Evolutionary conservation across 352 stramenopile genomes (phyloP), one percentile per base, ranked within the genome.

Genomic region (Pythium scleroteichum): DNA sequence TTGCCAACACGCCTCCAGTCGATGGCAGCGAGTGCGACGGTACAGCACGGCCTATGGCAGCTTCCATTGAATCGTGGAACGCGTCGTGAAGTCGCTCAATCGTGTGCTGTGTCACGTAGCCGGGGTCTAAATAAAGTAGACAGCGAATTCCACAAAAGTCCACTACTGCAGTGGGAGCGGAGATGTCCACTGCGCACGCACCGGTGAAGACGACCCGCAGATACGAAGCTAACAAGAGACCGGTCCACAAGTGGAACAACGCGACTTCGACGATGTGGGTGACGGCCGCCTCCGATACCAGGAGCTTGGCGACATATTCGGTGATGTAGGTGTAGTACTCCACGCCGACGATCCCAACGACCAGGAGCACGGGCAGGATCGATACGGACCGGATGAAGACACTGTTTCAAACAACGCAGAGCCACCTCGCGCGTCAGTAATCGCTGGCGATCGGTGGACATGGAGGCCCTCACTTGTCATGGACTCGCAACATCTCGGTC

Each of bases 191-290:
- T 38, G 38, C 8, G 12, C 38, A 38, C 57, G 9, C 62, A 92
- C 85, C 85, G 73, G 82, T 93, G 12, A 84, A 64, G 20, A 92
- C 82, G 41, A 92, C 82, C 45, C 84, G 85, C 52, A 79, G 76
- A 68, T 94, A 95, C 32, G 79, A 76, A 1, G 87, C 65, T 10
- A 85, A 32, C 48, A 75, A 66, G 35, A 86, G 79, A 0, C 46
- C 60, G 32, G 83, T 61, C 22, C 82, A 71, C 46, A 82, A 71
- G 59, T 95, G 82, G 64, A 95, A 94, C 10, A 85, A 9, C 8
- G 62, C 8, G 5, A 54, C 69, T 41, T 93, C 73, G 0, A 84
- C 9, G 42, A 80, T 62, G 26, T 32, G 55, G 56, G 17, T 62
- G 27, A 27, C 78, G 20, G 27, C 74, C 26, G 17, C 5, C 17